Conservation (phyloP, 768 basidiomycete species). For the Kockovaella imperatae region DNA sequence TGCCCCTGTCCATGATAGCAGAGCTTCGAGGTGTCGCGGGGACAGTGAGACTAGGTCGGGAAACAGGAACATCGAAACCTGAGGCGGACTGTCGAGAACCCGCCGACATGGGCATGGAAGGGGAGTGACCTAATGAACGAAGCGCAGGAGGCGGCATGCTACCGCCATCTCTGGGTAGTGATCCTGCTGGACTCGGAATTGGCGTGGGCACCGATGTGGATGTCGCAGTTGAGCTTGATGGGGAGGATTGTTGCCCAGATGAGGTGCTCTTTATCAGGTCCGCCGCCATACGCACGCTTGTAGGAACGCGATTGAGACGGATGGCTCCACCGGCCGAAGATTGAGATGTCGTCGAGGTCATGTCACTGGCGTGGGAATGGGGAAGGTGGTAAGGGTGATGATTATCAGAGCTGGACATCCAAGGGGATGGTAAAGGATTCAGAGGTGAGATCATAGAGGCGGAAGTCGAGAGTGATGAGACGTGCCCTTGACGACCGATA, state of each 20-base stretch:
- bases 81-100: too few species aligned
- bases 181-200: conserved; percentile 16
- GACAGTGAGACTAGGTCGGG: neutral
- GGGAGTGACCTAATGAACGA: neutral
- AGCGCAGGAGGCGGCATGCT: neutral
- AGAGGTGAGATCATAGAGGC: conserved; percentile 42
- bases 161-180: neutral
- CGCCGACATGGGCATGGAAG: neutral
- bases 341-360: conserved; percentile 14
- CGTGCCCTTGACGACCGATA: conserved; percentile 7
- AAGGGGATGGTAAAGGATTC: conserved; percentile 42
- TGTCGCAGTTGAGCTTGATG: conserved; percentile 4
- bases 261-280: conserved; percentile 43
- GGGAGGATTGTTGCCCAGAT: conserved; percentile 4
- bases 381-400: conserved; percentile 18
- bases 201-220: conserved; percentile 22
- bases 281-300: conserved; percentile 46
- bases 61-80: too few species aligned
- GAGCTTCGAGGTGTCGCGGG: neutral
- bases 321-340: conserved; percentile 33
- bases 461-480: conserved; percentile 30
- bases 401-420: conserved; percentile 19
- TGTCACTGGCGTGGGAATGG: conserved; percentile 18
- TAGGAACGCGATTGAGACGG: conserved; percentile 47
- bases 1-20: neutral